A percentile compares a stretch with the other conserved stretches of the same genome.
Conservation (phyloP, 2,329 filamentous ascomycete genomes). For the Fusarium sp. region DNA sequence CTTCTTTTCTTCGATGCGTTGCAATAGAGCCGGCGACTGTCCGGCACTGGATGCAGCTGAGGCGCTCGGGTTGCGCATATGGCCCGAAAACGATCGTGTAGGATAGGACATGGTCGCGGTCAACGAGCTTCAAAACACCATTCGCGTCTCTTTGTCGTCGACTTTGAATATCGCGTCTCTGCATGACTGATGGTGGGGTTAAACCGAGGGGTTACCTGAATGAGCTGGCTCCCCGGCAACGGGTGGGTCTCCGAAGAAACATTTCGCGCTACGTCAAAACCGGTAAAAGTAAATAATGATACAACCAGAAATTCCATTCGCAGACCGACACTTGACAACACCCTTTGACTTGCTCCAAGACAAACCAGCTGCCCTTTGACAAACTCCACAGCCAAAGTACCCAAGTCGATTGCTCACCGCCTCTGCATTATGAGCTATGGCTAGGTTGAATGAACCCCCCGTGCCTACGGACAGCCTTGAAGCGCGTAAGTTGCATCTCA, state of each 20-base stretch:
- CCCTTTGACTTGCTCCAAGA: conserved; percentile 26
- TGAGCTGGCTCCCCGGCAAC: conserved; percentile 46
- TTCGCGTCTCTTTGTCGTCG: conserved; percentile 4
- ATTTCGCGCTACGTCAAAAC: conserved; percentile 41
- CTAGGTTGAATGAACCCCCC: conserved; percentile 81
- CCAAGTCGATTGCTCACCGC: conserved; percentile 7
- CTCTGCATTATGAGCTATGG: conserved; percentile 68
- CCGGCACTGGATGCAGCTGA: conserved; percentile 59
- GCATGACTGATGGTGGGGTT: conserved; percentile 42
- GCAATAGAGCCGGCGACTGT: conserved; percentile 77
- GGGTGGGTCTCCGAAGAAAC: conserved; percentile 18
- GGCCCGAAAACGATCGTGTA: conserved; percentile 70
- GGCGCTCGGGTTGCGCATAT: conserved; percentile 72
- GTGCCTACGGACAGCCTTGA: conserved; percentile 77
- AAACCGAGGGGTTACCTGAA: conserved; percentile 35
- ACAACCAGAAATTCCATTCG: conserved; percentile 42
- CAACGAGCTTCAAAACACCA: neutral
- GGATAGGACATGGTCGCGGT: conserved; percentile 64
- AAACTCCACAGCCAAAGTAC: conserved; percentile 28
- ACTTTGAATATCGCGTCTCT: conserved; percentile 30
- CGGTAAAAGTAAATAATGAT: conserved; percentile 51
- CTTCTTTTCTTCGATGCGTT: conserved; percentile 87
- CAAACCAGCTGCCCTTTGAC: conserved; percentile 23
- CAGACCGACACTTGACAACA: conserved; percentile 43
- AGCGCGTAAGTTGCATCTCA: conserved; percentile 66